A percentile compares a stretch with the other conserved stretches of the same genome.
phyloP scores from a whole-genome alignment of 2,329 filamentous ascomycete species.

The Aspergillus intermedius region DNA sequence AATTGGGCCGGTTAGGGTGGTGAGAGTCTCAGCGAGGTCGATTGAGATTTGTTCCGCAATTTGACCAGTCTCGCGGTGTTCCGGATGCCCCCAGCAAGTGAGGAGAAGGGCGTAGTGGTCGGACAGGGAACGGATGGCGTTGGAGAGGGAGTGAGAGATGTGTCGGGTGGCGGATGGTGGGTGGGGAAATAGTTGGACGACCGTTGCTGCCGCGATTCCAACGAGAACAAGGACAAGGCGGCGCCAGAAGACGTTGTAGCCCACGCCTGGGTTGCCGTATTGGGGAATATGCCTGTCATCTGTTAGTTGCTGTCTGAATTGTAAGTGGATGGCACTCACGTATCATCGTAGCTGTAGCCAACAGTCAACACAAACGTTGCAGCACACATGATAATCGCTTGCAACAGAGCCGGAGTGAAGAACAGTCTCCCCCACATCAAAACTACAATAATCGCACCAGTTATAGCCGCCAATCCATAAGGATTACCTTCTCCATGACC shows the following conservation, averaged over 20 bases:
- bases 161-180: conserved; percentile 44
- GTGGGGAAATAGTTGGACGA: conserved; percentile 44
- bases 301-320: conserved; percentile 1
- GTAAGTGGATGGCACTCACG: conserved; percentile 14
- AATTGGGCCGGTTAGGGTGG: conserved; percentile 28
- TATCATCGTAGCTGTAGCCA: conserved; percentile 44
- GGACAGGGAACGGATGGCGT: conserved; percentile 37
- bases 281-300: conserved; percentile 29
- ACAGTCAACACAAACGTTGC: conserved; percentile 42
- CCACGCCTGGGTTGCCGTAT: conserved; percentile 44
- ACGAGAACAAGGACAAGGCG: conserved; percentile 40
- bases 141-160: conserved; percentile 41
- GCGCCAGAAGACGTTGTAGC: conserved; percentile 46
- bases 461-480: conserved; percentile 43
- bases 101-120: conserved; percentile 47
- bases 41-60: conserved; percentile 27
- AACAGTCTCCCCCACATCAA: conserved; percentile 34
- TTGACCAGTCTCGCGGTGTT: conserved; percentile 14
- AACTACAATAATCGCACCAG: conserved; percentile 25
- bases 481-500: conserved; percentile 45
- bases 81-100: conserved; percentile 37
- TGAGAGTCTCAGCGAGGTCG: conserved; percentile 26
- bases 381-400: conserved; percentile 34
- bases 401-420: conserved; percentile 21
- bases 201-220: conserved; percentile 37